phyloP scores from a whole-genome alignment of 2,329 filamentous ascomycete genomes.

The Xylaria sp. region DNA sequence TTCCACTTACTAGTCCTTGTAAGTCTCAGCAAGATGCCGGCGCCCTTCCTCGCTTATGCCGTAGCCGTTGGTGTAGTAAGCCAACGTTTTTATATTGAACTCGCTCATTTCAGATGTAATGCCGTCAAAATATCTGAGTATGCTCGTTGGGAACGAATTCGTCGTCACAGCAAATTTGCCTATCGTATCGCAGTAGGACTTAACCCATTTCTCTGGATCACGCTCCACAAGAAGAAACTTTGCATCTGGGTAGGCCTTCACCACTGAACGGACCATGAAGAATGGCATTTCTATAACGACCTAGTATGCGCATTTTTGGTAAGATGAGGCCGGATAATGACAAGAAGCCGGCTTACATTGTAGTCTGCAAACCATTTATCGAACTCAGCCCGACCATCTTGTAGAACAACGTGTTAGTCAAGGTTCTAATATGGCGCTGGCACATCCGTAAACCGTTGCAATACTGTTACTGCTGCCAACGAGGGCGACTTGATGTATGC shows the following conservation, averaged over 20 bases:
- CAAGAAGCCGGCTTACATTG: conserved; percentile 34
- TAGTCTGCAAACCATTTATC: conserved; percentile 46
- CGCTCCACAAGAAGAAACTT: conserved; percentile 43
- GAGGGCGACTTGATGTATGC: conserved; percentile 3
- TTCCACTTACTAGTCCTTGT: conserved; percentile 30
- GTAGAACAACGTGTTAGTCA: background rate
- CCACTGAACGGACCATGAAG: conserved; percentile 36
- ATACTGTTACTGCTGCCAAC: background rate
- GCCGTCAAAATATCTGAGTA: conserved; percentile 32
- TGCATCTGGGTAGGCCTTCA: conserved; percentile 39
- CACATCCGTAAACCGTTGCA: too few species aligned
- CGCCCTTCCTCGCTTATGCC: conserved; percentile 22
- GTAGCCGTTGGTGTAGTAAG: conserved; percentile 25
- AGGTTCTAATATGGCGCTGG: too few species aligned
- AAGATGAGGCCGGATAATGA: background rate
- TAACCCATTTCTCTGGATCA: conserved; percentile 39
- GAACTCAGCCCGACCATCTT: conserved; percentile 41
- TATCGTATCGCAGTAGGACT: conserved; percentile 36
- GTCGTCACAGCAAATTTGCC: conserved; percentile 4
- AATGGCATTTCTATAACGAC: conserved; percentile 37
- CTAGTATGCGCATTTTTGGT: conserved; percentile 9
- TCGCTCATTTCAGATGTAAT: conserved; percentile 7
- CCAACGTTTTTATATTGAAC: conserved; percentile 1
- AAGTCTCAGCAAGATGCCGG: conserved; percentile 26
- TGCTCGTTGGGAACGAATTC: conserved; percentile 31